Evolutionary conservation across 306 rosid species (phyloP), one percentile per base, ranked within the genome.

Genomic region (Cucumis melo): DNA sequence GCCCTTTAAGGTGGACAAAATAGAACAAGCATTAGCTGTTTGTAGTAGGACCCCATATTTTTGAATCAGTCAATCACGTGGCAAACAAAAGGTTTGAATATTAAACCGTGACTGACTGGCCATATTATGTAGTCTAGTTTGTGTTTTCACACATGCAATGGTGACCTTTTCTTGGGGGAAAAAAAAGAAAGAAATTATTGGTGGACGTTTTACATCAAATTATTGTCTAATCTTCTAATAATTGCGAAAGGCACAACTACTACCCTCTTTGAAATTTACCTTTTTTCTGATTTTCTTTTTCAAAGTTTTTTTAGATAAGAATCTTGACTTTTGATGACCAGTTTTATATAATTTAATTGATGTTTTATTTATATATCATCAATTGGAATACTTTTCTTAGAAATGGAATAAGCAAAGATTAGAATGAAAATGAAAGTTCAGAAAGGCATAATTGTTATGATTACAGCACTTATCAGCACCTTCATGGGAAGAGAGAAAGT

Each of bases 191-290:
- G 2, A 59, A 39, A 34, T 10, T 39, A 66, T 82, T 81, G 88
- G 87, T 80, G 77, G 76, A 71, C 91, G 78, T 82, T 87, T 88
- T 87, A 82, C 88, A 21, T 91, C 91, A 84, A 83, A 86, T 83
- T 88, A 82, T 82, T 86, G 85, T 50, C 60, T 48, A 82, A 85
- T 84, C 86, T 82, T 34, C 19, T 60, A 56, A 79, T 67, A 55
- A 78, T 57, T 65, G 61, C 71, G 82, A 73, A 34, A 36, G 80
- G 59, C 82, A 83, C 83, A 68, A 44, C 57, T 44, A 70, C 76
- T 9, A 42, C 56, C 57, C 59, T 7, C 23, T 27, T 24, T n/a
- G 41, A 46, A 70, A 21, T 70, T 70, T 46, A 23, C 58, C 7
- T 64, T 34, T 21, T 9, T 21, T 21, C 32, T 41, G 2, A 5